Evolutionary conservation across 208 protist genomes (phyloP).

Genomic region (Leishmania guyanensis): DNA sequence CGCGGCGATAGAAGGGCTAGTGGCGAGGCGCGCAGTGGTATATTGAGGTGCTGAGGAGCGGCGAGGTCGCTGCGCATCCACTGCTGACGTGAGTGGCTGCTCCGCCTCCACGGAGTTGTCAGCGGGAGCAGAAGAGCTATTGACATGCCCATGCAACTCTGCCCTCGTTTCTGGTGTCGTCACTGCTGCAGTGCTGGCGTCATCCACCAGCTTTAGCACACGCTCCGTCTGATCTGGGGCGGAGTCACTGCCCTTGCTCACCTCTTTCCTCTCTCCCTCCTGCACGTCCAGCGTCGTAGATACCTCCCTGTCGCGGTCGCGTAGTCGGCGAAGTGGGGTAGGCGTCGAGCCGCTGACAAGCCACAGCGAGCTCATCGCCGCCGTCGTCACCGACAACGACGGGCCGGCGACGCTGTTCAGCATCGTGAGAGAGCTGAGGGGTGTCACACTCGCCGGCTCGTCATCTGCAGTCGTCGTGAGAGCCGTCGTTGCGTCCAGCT

Average conservation of each 20-base stretch:
- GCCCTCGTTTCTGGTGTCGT: not conserved
- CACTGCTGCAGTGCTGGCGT: not conserved
- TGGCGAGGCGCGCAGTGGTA: not conserved
- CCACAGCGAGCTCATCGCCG: conserved; percentile 41
- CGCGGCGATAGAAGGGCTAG: not conserved
- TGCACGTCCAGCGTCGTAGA: not conserved
- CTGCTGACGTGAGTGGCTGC: not conserved
- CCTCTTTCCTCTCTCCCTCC: not conserved
- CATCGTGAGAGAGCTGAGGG: conserved; percentile 6
- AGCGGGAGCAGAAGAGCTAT: not conserved
- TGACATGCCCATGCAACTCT: not conserved
- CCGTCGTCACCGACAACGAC: conserved; percentile 6
- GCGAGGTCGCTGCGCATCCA: not conserved
- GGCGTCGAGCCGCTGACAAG: conserved; percentile 55
- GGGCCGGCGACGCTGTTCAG: not conserved
- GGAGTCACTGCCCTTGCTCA: not conserved
- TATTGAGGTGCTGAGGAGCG: not conserved
- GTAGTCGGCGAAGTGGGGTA: conserved; percentile 42
- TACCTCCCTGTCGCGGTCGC: conserved; percentile 7
- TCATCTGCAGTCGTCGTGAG: not conserved
- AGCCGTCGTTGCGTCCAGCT: not conserved
- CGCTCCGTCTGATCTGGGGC: not conserved
- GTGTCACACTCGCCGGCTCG: not conserved
- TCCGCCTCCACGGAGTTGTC: not conserved
- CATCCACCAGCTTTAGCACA: not conserved